These are phyloP conservation scores for Trichoderma harzianum DNA, from an alignment of 2,329 filamentous ascomycete species.

Conservation along the genomic window DNA sequence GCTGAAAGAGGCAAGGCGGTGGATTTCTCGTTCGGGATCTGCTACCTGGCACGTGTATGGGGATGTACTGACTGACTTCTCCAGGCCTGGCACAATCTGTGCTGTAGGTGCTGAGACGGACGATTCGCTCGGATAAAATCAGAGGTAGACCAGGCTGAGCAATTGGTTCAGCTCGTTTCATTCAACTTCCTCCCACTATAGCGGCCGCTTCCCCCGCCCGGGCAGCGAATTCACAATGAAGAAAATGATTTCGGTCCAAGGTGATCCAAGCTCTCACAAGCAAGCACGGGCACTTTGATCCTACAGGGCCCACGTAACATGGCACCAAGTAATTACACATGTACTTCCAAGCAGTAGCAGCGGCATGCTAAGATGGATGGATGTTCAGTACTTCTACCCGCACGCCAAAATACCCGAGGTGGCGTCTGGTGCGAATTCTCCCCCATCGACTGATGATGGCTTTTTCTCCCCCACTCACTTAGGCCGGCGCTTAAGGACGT, in stretches of 20 bases:
- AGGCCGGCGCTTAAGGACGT: not conserved
- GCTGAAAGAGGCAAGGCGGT: not conserved
- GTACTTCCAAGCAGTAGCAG: too few species aligned
- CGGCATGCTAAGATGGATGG: not conserved
- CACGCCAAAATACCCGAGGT: not conserved
- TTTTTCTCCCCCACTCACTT: not conserved
- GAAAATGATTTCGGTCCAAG: not conserved
- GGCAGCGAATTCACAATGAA: not conserved
- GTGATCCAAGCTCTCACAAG: not conserved
- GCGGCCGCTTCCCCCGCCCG: not conserved
- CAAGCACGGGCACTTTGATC: not conserved
- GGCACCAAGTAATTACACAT: not conserved
- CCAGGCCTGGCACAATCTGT: not conserved
- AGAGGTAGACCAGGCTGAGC: not conserved
- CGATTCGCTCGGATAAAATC: not conserved
- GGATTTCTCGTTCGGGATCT: not conserved
- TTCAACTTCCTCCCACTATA: not conserved
- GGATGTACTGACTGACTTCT: not conserved
- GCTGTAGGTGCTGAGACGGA: not conserved
- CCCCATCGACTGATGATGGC: not conserved
- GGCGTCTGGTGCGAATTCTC: constrained; percentile 1
- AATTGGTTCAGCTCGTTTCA: not conserved
- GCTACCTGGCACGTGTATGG: not conserved
- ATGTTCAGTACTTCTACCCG: not conserved
- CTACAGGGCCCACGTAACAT: not conserved